Evolutionary conservation across 2,329 filamentous ascomycete genomes (phyloP).

Genomic region (Dactylonectria macrodidyma): DNA sequence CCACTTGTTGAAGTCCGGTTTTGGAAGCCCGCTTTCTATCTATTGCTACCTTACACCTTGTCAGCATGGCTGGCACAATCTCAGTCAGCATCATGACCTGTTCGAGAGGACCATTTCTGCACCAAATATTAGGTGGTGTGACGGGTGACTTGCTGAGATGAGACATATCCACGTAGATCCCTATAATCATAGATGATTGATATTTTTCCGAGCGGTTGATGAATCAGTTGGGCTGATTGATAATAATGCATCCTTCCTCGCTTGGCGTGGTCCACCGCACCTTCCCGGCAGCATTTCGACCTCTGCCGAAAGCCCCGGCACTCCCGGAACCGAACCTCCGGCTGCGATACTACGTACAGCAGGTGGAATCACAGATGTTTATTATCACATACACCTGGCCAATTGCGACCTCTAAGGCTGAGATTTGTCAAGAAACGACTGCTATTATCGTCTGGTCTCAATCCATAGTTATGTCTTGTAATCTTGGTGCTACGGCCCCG

Average conservation of each 20-base stretch:
- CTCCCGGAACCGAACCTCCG: slow-evolving; percentile 40
- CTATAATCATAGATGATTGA: neutral
- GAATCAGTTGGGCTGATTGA: neutral
- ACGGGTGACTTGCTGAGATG: neutral
- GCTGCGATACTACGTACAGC: neutral
- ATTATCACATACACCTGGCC: slow-evolving; percentile 20
- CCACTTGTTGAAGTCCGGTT: neutral
- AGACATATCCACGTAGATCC: neutral
- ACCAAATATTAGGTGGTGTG: slow-evolving; percentile 4
- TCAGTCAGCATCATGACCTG: slow-evolving; percentile 25
- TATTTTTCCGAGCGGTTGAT: too few relatives aligned
- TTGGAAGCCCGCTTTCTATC: too few relatives aligned
- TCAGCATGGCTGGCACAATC: slow-evolving; percentile 25
- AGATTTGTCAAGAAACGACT: neutral
- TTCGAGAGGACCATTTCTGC: slow-evolving; percentile 10
- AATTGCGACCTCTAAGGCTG: neutral
- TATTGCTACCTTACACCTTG: slow-evolving; percentile 21
- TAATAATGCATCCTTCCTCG: slow-evolving; percentile 14
- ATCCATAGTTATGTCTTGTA: neutral
- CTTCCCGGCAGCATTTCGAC: slow-evolving; percentile 28
- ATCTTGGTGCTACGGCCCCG: neutral
- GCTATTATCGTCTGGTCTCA: neutral
- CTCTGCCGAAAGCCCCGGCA: slow-evolving; percentile 37
- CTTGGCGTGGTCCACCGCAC: slow-evolving; percentile 29
- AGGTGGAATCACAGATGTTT: slow-evolving; percentile 11